phyloP scores from a whole-genome alignment of 192 early-diverging fungal genomes.

The Entomortierella beljakovae region DNA sequence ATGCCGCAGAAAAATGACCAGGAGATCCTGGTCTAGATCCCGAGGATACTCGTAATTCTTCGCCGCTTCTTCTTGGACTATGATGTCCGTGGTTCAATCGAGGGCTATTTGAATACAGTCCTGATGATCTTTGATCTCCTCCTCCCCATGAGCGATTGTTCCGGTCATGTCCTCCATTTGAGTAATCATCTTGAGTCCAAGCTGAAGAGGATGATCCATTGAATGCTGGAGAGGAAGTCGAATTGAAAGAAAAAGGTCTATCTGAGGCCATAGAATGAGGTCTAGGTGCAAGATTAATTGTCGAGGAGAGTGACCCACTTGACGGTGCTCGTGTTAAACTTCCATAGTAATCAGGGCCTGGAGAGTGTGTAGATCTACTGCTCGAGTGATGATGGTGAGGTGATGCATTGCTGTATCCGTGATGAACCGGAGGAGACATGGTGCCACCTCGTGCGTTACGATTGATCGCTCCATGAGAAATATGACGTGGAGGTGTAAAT shows the following conservation, averaged over 20 bases:
- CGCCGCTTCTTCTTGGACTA: conserved; percentile 22
- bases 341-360: conserved; percentile 21
- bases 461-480: conserved; percentile 1
- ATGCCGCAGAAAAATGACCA: neutral
- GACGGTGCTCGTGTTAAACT: conserved; percentile 16
- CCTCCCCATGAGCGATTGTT: conserved; percentile 8
- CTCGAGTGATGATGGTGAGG: conserved; percentile 7
- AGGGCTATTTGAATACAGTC: neutral
- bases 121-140: conserved; percentile 6
- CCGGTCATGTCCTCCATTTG: conserved; percentile 16
- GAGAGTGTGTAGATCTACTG: conserved; percentile 21
- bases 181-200: conserved; percentile 7
- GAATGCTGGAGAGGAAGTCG: conserved; percentile 7
- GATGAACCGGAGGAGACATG: conserved; percentile 23
- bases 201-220: conserved; percentile 3
- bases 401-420: conserved; percentile 4
- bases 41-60: conserved; percentile 7
- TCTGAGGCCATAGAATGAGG: neutral
- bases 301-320: neutral
- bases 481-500: conserved; percentile 8
- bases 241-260: neutral
- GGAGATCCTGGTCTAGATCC: neutral
- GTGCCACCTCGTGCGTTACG: conserved; percentile 14
- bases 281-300: neutral
- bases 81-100: conserved; percentile 1